Base-by-base conservation (phyloP, 176 grass and related monocot species). In the Otatea glauca region DNA sequence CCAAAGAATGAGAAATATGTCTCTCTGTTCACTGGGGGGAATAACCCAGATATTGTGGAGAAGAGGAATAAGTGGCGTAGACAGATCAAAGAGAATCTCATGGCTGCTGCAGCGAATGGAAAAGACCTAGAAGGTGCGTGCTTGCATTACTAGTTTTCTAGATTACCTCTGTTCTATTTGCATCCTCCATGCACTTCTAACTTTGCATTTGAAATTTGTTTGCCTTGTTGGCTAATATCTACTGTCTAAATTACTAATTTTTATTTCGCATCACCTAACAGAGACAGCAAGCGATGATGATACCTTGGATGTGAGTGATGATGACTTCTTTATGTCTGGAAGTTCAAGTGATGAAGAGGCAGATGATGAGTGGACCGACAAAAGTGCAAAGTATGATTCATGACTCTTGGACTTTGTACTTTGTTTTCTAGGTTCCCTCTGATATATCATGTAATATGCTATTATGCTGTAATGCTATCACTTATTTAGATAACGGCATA, bases 341-440 rank as follows among this genome's bases (percentile, higher is more conserved):
- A 99, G 93, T 79, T 99, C 97, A 88, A 99, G 97, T 69, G 93
- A 99, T 86, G 97, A 99, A 82, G 97, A 99, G 78, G 96, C 96
- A 78, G 96, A 94, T 91, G 96, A 99, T 79, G 96, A 99, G 75
- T 94, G 81, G 92, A 96, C 97, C 23, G 97, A 99, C 67, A 96
- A 90, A 89, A 99, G 93, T 88, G 86, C 91, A 27, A 99, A 93
- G 97, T 99, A 96, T 61, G 78, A 75, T 76, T 53, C 76, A 70
- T 55, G 16, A 49, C 21, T 53, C 50, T 51, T 87, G 29, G 48
- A 39, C 20, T 29, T 32, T 66, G 20, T 68, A 63, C 18, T 58
- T 85, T 5, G 12, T 64, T 76, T 61, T 73, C 61, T 35, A 51
- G 5, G 13, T 72, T 66, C 14, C 14, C 5, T 82, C 11, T 78